A percentile compares a stretch with the other conserved stretches of the same genome.
Evolutionary conservation across 306 rosid genomes (phyloP).

Genomic region (Vicia sativa): DNA sequence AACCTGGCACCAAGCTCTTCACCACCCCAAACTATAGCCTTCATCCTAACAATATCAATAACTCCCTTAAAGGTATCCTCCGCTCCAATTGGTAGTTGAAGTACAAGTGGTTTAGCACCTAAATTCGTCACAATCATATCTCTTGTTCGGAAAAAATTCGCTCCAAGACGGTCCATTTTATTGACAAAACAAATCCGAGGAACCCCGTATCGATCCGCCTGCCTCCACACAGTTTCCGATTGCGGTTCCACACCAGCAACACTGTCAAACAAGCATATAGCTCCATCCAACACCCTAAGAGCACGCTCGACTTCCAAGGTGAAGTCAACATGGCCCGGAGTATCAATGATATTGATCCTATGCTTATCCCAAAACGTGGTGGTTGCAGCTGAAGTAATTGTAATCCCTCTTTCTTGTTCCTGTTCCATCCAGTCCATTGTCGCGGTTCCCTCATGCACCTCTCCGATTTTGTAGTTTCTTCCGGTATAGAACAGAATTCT

Average conservation of each 20-base stretch:
- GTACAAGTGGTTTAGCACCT: slow-evolving; percentile 93
- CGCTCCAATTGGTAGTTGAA: slow-evolving; percentile 87
- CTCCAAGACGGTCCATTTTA: slow-evolving; percentile 99
- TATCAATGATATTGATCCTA: slow-evolving; percentile 91
- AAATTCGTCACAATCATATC: slow-evolving; percentile 92
- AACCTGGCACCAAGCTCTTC: slow-evolving; percentile 97
- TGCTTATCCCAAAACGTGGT: slow-evolving; percentile 96
- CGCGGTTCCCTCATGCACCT: slow-evolving; percentile 96
- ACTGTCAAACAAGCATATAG: slow-evolving; percentile 94
- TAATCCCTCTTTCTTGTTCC: slow-evolving; percentile 97
- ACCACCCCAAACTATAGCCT: slow-evolving; percentile 92
- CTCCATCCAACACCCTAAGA: slow-evolving; percentile 95
- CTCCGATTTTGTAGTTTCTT: slow-evolving; percentile 94
- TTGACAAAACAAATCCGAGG: slow-evolving; percentile 95
- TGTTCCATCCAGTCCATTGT: slow-evolving; percentile 99
- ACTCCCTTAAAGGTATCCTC: slow-evolving; percentile 88
- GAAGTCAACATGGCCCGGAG: slow-evolving; percentile 97
- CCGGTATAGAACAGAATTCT: slow-evolving; percentile 87
- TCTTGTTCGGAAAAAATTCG: slow-evolving; percentile 87
- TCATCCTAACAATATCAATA: slow-evolving; percentile 88
- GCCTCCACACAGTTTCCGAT: slow-evolving; percentile 98
- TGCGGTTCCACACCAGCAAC: slow-evolving; percentile 99
- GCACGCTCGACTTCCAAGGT: slow-evolving; percentile 97
- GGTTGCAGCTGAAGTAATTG: slow-evolving; percentile 98
- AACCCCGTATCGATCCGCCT: slow-evolving; percentile 94